Evolutionary conservation across 129 eudicot species (phyloP), one percentile per base, ranked within the genome.

Genomic region (Flaveria bidentis): DNA sequence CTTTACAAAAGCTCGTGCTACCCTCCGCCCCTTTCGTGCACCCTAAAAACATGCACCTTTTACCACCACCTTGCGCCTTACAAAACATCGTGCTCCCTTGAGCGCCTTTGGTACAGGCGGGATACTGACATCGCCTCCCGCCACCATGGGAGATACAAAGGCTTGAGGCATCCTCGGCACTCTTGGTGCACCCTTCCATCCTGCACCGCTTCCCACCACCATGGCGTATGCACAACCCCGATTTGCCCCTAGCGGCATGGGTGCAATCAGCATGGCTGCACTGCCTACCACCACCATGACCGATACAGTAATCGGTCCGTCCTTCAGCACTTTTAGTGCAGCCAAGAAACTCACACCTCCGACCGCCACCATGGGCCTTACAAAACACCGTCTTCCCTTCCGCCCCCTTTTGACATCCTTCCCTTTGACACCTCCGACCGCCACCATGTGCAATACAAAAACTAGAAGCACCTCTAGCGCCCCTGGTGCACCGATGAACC

Each of bases 1-100:
- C 98, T 85, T 94, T 94, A 46, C 98, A 94, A 9, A 91, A 87
- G 3, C 66, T 82, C 13, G 97, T 94, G 80, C 91, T 91, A 46
- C 98, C 98, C 74, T 94, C 98, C 0, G 98, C 98, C 25, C 97
- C 98, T 71, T 87, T 94, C 1, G 72, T 84, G 73, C 98, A 94
- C 78, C 96, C 97, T 51, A 76, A 65, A 75, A 63, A 84, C 1
- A 89, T 87, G 73, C 98, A 93, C 63, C 98, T 55, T 78, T 87
- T 93, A 2, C 98, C 98, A 6, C 98, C 98, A 8, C 98, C 98
- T 2, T 93, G 98, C 6, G 95, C 96, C 70, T 93, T 93, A 62
- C 98, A 93, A 14, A 86, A 84, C 85, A 86, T 73, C 4, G 98
- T 93, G 85, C 98, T 90, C 61, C 98, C 98, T 68, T 93, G 98